Percentiles rank a stretch among this genome's conserved stretches.
Conservation (phyloP, 306 rosid genomes). For the Sophora flavescens region DNA sequence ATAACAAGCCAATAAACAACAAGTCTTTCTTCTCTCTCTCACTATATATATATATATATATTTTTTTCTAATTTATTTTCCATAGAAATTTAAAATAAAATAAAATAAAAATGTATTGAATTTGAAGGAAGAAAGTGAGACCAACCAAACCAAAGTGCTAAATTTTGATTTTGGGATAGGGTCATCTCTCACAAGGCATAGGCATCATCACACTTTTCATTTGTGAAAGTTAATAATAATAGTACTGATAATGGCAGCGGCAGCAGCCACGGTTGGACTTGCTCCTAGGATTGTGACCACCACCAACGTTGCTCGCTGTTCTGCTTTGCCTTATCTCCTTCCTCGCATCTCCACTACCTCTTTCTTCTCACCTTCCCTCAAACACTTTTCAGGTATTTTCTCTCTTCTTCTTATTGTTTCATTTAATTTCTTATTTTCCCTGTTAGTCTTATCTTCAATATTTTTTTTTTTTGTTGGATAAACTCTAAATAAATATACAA, state of each 20-base stretch:
- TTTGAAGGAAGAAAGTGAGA: not conserved
- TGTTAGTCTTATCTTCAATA: not conserved
- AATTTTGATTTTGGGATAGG: constrained; percentile 17
- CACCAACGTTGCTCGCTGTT: constrained; percentile 59
- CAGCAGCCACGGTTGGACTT: constrained; percentile 67
- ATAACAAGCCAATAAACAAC: no score
- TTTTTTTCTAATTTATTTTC: not conserved
- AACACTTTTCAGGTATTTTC: constrained; percentile 60
- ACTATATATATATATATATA: no score
- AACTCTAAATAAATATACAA: not conserved
- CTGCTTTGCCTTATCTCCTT: constrained; percentile 78
- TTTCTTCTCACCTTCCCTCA: constrained; percentile 57
- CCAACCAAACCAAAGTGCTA: constrained; percentile 25
- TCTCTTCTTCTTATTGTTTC: not conserved
- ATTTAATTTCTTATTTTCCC: not conserved
- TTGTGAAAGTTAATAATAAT: not conserved
- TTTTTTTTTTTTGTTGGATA: not conserved
- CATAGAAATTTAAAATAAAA: not conserved
- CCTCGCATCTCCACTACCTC: constrained; percentile 69
- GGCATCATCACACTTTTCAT: constrained; percentile 1
- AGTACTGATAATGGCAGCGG: constrained; percentile 57
- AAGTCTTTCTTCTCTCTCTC: no score
- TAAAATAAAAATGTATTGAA: not conserved
- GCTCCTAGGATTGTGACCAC: constrained; percentile 55
- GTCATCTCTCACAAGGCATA: not conserved